Conservation (phyloP, 2,329 filamentous ascomycete genomes). For the Sporothrix brasiliensis region DNA sequence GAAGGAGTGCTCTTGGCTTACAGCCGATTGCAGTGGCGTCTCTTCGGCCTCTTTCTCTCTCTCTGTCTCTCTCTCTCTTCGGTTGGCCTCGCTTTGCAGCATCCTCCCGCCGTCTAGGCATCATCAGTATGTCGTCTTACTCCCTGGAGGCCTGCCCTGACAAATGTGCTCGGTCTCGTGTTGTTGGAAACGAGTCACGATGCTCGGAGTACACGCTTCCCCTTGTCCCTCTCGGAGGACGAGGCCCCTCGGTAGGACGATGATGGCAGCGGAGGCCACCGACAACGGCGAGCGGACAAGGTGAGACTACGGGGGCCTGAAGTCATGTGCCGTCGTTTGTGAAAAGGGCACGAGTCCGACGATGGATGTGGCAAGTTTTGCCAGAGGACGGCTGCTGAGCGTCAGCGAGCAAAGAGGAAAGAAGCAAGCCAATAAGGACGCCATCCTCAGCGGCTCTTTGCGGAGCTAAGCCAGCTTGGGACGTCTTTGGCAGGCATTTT, state of each 20-base stretch:
- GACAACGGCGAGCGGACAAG: too few species aligned
- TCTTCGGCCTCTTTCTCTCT: background rate
- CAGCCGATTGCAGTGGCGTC: background rate
- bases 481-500: background rate
- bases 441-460: conserved; percentile 14
- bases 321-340: too few species aligned
- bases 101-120: background rate
- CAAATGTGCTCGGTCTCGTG: background rate
- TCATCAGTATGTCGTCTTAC: background rate
- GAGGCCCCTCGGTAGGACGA: too few species aligned
- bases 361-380: too few species aligned
- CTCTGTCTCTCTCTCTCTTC: background rate
- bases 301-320: too few species aligned
- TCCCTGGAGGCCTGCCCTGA: too few species aligned
- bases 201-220: too few species aligned
- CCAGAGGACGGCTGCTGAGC: too few species aligned
- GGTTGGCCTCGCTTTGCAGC: background rate
- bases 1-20: background rate
- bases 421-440: background rate
- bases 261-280: too few species aligned
- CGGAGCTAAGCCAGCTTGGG: background rate
- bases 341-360: too few species aligned
- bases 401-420: too few species aligned
- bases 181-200: background rate
- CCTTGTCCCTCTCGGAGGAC: too few species aligned